Evolutionary conservation across 179 eudicot genomes (phyloP), one percentile per base, ranked within the genome.

Genomic region (Nepenthes alata): DNA sequence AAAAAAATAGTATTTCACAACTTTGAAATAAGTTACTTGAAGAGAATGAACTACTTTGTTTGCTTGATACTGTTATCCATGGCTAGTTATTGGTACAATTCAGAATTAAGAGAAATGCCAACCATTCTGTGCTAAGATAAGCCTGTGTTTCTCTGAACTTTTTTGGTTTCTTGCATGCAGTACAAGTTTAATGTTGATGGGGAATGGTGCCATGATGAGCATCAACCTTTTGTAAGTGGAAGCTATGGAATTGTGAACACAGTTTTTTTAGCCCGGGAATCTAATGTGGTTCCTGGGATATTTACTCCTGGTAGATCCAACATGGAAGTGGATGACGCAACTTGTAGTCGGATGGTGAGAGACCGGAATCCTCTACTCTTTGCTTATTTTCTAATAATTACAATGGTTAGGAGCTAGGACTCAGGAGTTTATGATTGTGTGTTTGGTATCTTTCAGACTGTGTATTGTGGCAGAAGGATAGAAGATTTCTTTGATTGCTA

Each of bases 161-260:
- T 41, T 41, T 41, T 41, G 1, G 58, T 53, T 38, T 52, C 7
- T 57, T 62, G 11, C 25, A 15, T 78, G 81, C 88, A 93, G 98
- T 93, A 83, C 78, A 93, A 89, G 73, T 93, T 89, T 63, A 78
- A 81, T 51, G 98, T 93, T 59, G 98, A 93, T 77, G 98, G 97
- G 51, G 94, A 93, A 77, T 89, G 94, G 95, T 81, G 94, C 65
- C 77, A 89, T 74, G 98, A 93, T 65, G 95, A 84, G 55, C 80
- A 74, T 67, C 91, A 79, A 67, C 87, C 88, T 47, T 77, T 72
- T 78, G 80, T 77, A 44, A 87, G 68, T 64, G 87, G 94, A 66
- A 72, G 57, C 70, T 77, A 71, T 74, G 97, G 95, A 38, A 75
- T 67, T 34, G 97, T 90, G 67, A 90, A 93, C 80, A 90, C 94